Evolutionary conservation across 2,329 filamentous ascomycete genomes (phyloP), one percentile per base, ranked within the genome.

Genomic region (Colletotrichum neosansevieriae): DNA sequence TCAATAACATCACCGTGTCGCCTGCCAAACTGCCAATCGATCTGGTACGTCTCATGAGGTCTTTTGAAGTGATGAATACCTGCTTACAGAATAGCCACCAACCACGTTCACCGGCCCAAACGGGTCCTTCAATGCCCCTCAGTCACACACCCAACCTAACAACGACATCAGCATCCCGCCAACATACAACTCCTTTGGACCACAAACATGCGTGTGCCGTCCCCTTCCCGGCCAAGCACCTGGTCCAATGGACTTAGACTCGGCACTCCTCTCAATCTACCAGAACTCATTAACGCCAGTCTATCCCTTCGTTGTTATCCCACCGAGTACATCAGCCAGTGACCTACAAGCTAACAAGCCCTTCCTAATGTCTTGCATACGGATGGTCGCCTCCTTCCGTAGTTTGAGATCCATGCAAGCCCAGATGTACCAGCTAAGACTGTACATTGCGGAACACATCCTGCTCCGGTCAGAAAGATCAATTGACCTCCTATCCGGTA

Each of bases 391-490:
- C 1, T 86, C 84, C 0, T 81, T 85, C 53, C 79, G 81, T 24
- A 82, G 82, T 53, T 73, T 83, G 13, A 76, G 77, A 42, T 85
- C 81, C 2, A 85, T 86, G 83, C 76, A 81, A 32, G 82, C 79
- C 0, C 84, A 86, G 72, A 85, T 85, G 78, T 84, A 81, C 63
- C 76, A 78, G 50, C 74, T 86, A 42, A 82, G 84, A 74, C 75
- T 74, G 24, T 79, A 84, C 53, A 73, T 87, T 10, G 77, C 82
- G 3, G 83, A 86, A 32, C 77, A 81, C 63, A 80, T 86, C 77
- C 75, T 87, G n/a, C 79, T 86, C 62, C 79, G 82, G 2, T 84
- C 84, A 0, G 82, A 85, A 58, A 76, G 83, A 12, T 86, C 84
- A 0, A 70, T 87, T n/a, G 85, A 87, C 65, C 73, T 86, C 3